A percentile compares a stretch with the other conserved stretches of the same genome.
These are phyloP conservation scores for Malassezia caprae DNA, from an alignment of 1,284 basidiomycete species.

Conservation along the genomic window DNA sequence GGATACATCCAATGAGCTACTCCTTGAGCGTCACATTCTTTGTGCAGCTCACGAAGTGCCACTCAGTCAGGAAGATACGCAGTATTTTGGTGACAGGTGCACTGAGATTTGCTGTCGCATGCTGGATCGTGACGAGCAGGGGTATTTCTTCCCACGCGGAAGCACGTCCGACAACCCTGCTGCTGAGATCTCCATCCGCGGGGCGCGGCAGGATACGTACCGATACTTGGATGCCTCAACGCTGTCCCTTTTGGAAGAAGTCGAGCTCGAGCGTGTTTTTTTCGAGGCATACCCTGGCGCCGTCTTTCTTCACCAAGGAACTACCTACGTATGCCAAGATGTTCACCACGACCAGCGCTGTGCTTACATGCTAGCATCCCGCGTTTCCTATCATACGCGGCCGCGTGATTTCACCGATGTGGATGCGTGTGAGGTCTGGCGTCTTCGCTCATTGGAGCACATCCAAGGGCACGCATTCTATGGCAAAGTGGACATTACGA, in stretches of 20 bases:
- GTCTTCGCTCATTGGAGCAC: constrained; percentile 61
- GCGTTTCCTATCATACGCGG: constrained; percentile 74
- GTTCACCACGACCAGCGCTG: constrained; percentile 68
- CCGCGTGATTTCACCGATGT: constrained; percentile 58
- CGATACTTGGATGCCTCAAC: constrained; percentile 60
- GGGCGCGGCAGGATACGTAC: constrained; percentile 68
- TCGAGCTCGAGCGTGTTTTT: constrained; percentile 72
- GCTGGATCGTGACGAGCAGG: constrained; percentile 55
- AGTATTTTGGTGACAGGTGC: constrained; percentile 60
- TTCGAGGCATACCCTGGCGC: constrained; percentile 63
- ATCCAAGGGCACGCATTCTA: constrained; percentile 59
- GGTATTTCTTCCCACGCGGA: constrained; percentile 71
- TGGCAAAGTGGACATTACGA: constrained; percentile 61
- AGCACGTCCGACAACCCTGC: constrained; percentile 65
- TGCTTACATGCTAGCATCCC: constrained; percentile 61
- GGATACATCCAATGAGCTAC: constrained; percentile 64
- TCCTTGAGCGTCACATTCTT: constrained; percentile 75
- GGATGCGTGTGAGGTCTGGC: constrained; percentile 66
- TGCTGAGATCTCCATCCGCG: constrained; percentile 62
- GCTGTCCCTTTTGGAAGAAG: constrained; percentile 64
- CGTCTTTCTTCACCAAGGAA: constrained; percentile 49
- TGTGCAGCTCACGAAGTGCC: constrained; percentile 83
- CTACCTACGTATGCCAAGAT: constrained; percentile 59
- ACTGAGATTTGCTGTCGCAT: constrained; percentile 55
- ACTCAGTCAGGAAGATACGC: constrained; percentile 56